These are phyloP conservation scores for Rhododendron kiyosumense DNA, from an alignment of 148 eudicot genomes.

Conservation along the genomic window DNA sequence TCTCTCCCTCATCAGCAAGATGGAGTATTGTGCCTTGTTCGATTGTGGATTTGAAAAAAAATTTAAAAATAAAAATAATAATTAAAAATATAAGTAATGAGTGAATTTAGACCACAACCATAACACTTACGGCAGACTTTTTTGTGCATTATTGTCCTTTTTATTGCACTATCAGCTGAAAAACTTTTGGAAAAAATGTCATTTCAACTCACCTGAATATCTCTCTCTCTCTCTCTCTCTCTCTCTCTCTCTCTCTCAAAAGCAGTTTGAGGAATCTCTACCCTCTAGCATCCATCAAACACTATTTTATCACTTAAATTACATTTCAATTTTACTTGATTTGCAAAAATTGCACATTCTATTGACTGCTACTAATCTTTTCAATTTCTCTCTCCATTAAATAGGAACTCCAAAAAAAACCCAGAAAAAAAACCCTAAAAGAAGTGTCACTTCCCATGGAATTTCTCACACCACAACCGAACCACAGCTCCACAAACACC, in stretches of 20 bases:
- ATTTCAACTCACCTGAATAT: not conserved
- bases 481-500: not conserved
- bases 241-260: not conserved
- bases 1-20: not conserved
- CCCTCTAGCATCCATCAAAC: not conserved
- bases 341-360: not conserved
- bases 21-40: no score
- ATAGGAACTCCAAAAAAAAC: not conserved
- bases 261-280: not conserved
- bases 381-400: not conserved
- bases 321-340: not conserved
- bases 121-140: not conserved
- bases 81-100: no score
- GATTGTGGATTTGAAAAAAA: no score
- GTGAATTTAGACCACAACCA: no score
- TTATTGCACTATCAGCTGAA: not conserved
- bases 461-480: not conserved
- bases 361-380: not conserved
- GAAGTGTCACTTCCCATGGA: not conserved
- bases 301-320: not conserved
- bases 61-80: no score
- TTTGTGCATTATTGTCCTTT: slow-evolving; percentile 2
- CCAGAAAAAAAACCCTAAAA: not conserved
- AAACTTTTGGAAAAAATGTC: not conserved
- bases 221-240: not conserved